Conservation (phyloP, 768 basidiomycete species). For the Boletus reticuloceps region DNA sequence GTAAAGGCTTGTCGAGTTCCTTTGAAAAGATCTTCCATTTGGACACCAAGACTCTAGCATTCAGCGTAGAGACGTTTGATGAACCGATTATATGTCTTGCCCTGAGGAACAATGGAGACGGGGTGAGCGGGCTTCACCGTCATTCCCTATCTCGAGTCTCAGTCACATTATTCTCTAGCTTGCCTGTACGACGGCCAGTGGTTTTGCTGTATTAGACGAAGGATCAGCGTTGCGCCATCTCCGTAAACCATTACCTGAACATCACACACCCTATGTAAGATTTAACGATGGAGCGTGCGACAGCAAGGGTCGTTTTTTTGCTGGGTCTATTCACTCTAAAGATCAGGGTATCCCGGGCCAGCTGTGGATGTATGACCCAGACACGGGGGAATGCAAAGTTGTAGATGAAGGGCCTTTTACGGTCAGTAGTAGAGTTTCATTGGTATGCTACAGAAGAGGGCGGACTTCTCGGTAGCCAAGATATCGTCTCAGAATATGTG, state of each 20-base stretch:
- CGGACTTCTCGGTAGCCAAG: conserved; percentile 3
- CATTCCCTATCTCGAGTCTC: neutral
- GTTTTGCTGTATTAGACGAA: conserved; percentile 17
- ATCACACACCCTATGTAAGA: conserved; percentile 44
- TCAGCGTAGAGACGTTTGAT: conserved; percentile 48
- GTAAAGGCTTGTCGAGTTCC: neutral
- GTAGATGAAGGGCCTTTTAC: conserved; percentile 67
- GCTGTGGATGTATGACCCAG: conserved; percentile 59
- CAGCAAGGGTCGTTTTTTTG: conserved; percentile 59
- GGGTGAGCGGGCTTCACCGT: conserved; percentile 1
- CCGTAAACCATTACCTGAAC: conserved; percentile 46
- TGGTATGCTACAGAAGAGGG: conserved; percentile 79
- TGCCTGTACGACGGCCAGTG: conserved; percentile 21
- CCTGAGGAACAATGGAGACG: conserved; percentile 41
- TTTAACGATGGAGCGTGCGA: conserved; percentile 77
- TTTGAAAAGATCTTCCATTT: conserved; percentile 31
- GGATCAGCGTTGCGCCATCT: conserved; percentile 47
- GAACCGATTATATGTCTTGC: conserved; percentile 59
- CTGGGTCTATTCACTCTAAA: conserved; percentile 57
- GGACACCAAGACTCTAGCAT: conserved; percentile 38
- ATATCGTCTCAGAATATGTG: too few species aligned
- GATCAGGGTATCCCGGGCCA: conserved; percentile 51
- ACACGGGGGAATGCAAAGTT: conserved; percentile 42
- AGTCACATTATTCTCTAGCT: conserved; percentile 4
- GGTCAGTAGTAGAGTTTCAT: conserved; percentile 72